Evolutionary conservation across 176 grass and related monocot genomes (phyloP).

Genomic region (Saccharum officinarum): DNA sequence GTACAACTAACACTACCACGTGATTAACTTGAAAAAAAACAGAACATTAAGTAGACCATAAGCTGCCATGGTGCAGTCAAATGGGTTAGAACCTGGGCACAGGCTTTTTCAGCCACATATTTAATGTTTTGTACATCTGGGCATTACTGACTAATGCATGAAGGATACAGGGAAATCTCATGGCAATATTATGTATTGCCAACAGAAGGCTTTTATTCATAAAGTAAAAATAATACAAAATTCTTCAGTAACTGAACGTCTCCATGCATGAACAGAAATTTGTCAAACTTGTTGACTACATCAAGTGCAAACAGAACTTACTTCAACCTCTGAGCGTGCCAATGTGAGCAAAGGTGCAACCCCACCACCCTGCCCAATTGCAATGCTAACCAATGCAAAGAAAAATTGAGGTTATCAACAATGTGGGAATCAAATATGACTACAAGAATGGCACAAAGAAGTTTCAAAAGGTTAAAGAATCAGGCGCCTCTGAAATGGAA

Average conservation of each 20-base stretch:
- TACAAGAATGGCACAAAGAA: neutral
- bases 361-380: conserved; percentile 95
- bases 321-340: conserved; percentile 90
- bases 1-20: neutral
- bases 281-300: neutral
- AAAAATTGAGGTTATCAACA: conserved; percentile 28
- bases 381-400: conserved; percentile 71
- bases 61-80: neutral
- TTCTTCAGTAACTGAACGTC: conserved; percentile 13
- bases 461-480: conserved; percentile 15
- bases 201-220: neutral
- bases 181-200: neutral
- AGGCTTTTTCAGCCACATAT: conserved; percentile 1
- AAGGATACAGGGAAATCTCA: neutral
- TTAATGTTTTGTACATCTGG: neutral
- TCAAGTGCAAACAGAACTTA: conserved; percentile 51
- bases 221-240: conserved; percentile 20
- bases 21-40: neutral
- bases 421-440: conserved; percentile 1
- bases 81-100: neutral
- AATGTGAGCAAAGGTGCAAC: conserved; percentile 89
- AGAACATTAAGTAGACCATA: neutral
- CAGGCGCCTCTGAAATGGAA: neutral
- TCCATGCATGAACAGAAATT: conserved; percentile 5
- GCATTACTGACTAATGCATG: conserved; percentile 10